Percentiles rank a stretch among this genome's conserved stretches.
These are phyloP conservation scores for Pontederia paniculata DNA, from an alignment of 176 grass and related monocot genomes.

Conservation along the genomic window DNA sequence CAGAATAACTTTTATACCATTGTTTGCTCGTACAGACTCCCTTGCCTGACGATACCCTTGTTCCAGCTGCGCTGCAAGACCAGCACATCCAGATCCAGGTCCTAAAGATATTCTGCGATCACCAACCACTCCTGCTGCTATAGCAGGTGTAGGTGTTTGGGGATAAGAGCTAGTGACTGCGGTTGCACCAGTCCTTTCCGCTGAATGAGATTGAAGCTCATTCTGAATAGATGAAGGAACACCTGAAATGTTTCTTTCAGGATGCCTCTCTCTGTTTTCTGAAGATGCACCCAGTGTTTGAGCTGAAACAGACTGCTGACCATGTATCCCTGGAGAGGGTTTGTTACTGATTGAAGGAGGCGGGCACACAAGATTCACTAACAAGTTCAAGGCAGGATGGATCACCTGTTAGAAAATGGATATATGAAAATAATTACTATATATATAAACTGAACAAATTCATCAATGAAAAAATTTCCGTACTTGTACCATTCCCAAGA, in stretches of 20 bases:
- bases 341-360: constrained; percentile 97
- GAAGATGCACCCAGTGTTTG: constrained; percentile 34
- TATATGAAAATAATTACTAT: constrained; percentile 9
- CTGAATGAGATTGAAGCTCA: constrained; percentile 30
- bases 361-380: constrained; percentile 95
- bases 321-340: constrained; percentile 29
- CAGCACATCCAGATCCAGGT: constrained; percentile 70
- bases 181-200: constrained; percentile 24
- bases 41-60: constrained; percentile 90
- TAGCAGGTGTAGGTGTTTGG: constrained; percentile 31
- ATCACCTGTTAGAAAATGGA: constrained; percentile 49
- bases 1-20: constrained; percentile 94
- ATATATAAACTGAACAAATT: constrained; percentile 5
- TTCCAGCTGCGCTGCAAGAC: constrained; percentile 98
- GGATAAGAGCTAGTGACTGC: constrained; percentile 24
- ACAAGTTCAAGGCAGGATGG: constrained; percentile 79
- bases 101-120: constrained; percentile 86
- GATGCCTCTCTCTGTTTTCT: constrained; percentile 54
- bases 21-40: constrained; percentile 89
- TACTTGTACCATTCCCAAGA: constrained; percentile 5
- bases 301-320: constrained; percentile 46
- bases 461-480: background rate
- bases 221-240: constrained; percentile 24
- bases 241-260: constrained; percentile 38
- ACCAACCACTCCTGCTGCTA: constrained; percentile 59